Evolutionary conservation across 352 stramenopile genomes (phyloP), one percentile per base, ranked within the genome.

Genomic region (Phytophthora fragariae): DNA sequence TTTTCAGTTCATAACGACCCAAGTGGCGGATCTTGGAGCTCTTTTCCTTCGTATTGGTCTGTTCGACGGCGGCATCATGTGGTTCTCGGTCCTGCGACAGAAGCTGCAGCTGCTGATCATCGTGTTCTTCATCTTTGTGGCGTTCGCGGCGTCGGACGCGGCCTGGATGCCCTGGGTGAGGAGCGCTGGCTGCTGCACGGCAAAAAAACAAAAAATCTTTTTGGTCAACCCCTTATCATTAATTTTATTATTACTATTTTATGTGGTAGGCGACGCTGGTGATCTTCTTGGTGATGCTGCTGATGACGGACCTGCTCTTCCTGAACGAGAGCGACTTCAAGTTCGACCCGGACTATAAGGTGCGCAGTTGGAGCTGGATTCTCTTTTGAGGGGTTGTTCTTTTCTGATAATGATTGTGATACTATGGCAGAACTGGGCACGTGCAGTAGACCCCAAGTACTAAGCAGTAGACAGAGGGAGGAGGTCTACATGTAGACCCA

Each of bases 291-390:
- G 71, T 69, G 52, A 88, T 93, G 80, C 76, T 93, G 57, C 76
- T 95, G 57, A 61, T 95, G 60, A 80, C 79, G 47, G 88, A 95
- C 57, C 59, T 95, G 54, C 65, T 93, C 33, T 95, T 95, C 75
- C 80, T 95, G 29, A 85, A 93, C 50, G 63, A 75, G 50, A 74
- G 74, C 60, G 82, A 95, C 72, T 95, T 95, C 72, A 86, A 92
- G 63, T 95, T 86, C 77, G 90, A 95, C 49, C 86, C 88, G 7
- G 85, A 95, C 77, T 95, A 95, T 81, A 95, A 95, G 83, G 88
- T 95, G 57, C 55, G 64, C 11, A 29, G n/a, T 29, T n/a, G 5
- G 41, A 41, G 49, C 21, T 57, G 5, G 49, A 50, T 47, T 12
- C 3, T 12, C n/a, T 15, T 44, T 10, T 47, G 7, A 49, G 17